phyloP scores from a whole-genome alignment of 768 basidiomycete genomes.

The Mrakia gelida region DNA sequence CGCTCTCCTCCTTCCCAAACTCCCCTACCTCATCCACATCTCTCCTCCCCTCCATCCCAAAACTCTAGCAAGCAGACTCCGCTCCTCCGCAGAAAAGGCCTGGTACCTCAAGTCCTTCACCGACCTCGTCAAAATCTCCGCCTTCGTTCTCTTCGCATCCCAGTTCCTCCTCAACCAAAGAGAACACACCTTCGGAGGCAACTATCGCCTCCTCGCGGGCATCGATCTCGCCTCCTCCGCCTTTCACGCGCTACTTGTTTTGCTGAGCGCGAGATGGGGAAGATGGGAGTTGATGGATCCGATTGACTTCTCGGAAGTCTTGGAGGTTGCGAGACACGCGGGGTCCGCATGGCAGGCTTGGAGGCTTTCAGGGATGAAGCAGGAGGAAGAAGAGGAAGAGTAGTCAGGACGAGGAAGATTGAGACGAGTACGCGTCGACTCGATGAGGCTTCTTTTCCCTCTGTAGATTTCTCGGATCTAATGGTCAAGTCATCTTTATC shows the following conservation, averaged over 20 bases:
- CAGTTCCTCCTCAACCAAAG: slow-evolving; percentile 1
- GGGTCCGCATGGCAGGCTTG: too few relatives aligned
- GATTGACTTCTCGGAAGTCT: too few relatives aligned
- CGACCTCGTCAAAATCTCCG: background rate
- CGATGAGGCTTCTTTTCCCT: too few relatives aligned
- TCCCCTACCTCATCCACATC: background rate
- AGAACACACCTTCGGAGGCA: background rate
- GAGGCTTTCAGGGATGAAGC: too few relatives aligned
- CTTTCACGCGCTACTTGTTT: background rate
- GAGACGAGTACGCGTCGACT: too few relatives aligned
- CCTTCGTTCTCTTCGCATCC: background rate
- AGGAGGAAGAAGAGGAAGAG: too few relatives aligned
- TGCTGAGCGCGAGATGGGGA: background rate
- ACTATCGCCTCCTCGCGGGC: background rate
- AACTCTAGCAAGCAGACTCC: background rate
- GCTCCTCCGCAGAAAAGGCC: background rate
- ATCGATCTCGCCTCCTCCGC: background rate
- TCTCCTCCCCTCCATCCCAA: background rate
- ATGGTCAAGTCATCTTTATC: too few relatives aligned
- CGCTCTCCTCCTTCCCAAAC: background rate
- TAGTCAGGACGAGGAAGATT: too few relatives aligned
- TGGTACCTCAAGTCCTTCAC: background rate
- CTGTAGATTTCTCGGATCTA: too few relatives aligned
- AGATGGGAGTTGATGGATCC: too few relatives aligned
- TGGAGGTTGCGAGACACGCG: too few relatives aligned